Evolutionary conservation across 768 basidiomycete species (phyloP).

Genomic region (Cyathus striatus): DNA sequence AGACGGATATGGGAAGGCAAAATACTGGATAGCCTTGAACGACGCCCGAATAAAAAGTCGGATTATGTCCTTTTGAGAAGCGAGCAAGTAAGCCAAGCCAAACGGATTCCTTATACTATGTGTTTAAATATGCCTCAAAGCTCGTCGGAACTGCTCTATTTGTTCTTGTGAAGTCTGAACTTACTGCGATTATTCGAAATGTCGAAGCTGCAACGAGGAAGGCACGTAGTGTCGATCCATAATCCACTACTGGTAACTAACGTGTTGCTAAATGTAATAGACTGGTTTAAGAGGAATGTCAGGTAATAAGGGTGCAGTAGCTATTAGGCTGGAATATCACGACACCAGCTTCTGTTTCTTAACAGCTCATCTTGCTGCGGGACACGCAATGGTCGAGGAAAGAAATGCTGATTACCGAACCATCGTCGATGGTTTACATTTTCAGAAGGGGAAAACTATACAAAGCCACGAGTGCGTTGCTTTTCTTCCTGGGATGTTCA

Average conservation of each 20-base stretch:
- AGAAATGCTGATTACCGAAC: constrained; percentile 91
- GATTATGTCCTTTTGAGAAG: constrained; percentile 86
- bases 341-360: constrained; percentile 94
- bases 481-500: neutral
- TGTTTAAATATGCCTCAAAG: constrained; percentile 27
- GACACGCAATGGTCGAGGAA: constrained; percentile 84
- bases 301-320: constrained; percentile 96
- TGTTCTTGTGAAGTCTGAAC: constrained; percentile 71
- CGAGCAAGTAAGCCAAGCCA: constrained; percentile 75
- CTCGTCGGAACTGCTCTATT: constrained; percentile 93
- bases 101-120: too few species aligned
- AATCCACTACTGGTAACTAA: constrained; percentile 1
- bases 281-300: constrained; percentile 92
- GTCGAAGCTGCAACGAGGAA: constrained; percentile 93
- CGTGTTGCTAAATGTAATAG: constrained; percentile 26
- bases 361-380: constrained; percentile 96
- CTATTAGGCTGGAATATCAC: constrained; percentile 85
- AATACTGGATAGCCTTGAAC: constrained; percentile 75
- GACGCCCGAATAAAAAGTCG: constrained; percentile 57
- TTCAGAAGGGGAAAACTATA: constrained; percentile 86
- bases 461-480: constrained; percentile 78
- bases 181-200: constrained; percentile 78
- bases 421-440: constrained; percentile 78
- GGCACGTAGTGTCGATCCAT: constrained; percentile 32
- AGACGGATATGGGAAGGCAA: constrained; percentile 86